Evolutionary conservation across 768 basidiomycete species (phyloP).

Genomic region (Coprinopsis marcescibilis): DNA sequence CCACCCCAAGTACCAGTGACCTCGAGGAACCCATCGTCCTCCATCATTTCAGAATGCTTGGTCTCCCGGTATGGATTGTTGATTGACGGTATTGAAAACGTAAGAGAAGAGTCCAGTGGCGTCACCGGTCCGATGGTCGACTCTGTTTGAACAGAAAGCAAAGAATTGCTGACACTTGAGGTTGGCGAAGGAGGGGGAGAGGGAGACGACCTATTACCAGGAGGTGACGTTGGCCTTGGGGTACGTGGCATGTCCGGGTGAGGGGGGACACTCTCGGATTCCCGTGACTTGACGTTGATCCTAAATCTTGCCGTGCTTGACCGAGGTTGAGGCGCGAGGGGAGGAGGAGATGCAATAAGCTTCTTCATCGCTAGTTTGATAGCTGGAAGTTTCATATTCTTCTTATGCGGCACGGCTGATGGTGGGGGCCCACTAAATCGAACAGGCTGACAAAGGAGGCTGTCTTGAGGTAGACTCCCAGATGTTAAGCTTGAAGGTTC

Average conservation of each 20-base stretch:
- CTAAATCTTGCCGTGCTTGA: not conserved
- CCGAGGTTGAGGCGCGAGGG: not conserved
- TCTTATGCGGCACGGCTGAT: not conserved
- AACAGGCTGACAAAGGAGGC: conserved; percentile 8
- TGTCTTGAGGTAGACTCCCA: not conserved
- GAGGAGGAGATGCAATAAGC: conserved; percentile 6
- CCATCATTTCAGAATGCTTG: not conserved
- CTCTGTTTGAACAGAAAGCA: not conserved
- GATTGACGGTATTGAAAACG: too few relatives aligned
- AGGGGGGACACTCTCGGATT: not conserved
- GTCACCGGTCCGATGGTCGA: not conserved
- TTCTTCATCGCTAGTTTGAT: conserved; percentile 2
- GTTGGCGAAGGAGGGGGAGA: not conserved
- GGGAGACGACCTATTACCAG: not conserved
- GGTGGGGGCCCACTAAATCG: not conserved
- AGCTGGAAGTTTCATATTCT: not conserved
- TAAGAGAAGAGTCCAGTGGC: too few relatives aligned
- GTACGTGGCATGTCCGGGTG: not conserved
- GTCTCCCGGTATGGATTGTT: not conserved
- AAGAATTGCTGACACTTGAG: not conserved
- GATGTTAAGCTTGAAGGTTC: too few relatives aligned
- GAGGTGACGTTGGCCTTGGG: not conserved
- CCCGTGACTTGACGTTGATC: not conserved
- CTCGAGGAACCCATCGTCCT: too few relatives aligned
- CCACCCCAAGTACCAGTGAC: too few relatives aligned